A percentile compares a stretch with the other conserved stretches of the same genome.
phyloP scores from a whole-genome alignment of 805 yeast species.

The Wickerhamomyces sydowiorum region DNA sequence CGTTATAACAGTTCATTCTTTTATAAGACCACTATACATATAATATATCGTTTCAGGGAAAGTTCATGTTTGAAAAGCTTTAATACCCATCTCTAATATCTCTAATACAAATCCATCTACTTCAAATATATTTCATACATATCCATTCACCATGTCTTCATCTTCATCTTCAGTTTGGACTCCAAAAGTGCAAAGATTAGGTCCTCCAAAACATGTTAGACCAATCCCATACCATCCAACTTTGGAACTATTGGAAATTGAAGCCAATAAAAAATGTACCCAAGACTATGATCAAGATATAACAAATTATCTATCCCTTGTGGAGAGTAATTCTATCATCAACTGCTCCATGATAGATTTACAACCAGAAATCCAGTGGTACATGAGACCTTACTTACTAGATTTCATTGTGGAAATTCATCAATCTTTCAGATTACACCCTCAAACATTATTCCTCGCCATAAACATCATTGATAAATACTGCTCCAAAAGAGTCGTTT shows the following conservation, averaged over 20 bases:
- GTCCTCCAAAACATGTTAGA: conserved; percentile 25
- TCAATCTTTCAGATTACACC: conserved; percentile 53
- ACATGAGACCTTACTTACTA: conserved; percentile 70
- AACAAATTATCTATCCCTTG: conserved; percentile 30
- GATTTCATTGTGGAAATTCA: conserved; percentile 71
- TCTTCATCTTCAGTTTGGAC: conserved; percentile 10
- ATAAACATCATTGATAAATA: conserved; percentile 76
- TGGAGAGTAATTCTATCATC: conserved; percentile 29
- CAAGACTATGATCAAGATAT: conserved; percentile 39
- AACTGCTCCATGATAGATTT: conserved; percentile 56
- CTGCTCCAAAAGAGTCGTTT: conserved; percentile 74
- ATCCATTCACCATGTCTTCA: neutral
- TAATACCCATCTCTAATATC: neutral
- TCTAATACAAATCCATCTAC: neutral
- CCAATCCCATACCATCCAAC: conserved; percentile 26
- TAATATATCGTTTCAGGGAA: too few species aligned
- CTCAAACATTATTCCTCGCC: conserved; percentile 61
- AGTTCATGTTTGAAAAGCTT: too few species aligned
- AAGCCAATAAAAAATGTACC: conserved; percentile 33
- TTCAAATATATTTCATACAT: neutral
- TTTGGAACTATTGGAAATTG: conserved; percentile 39
- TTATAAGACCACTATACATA: too few species aligned
- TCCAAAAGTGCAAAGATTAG: conserved; percentile 16
- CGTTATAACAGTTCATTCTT: neutral
- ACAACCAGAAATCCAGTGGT: conserved; percentile 82